phyloP scores from a whole-genome alignment of 371 early-diverging fungal genomes.

The Mortierella sp. region DNA sequence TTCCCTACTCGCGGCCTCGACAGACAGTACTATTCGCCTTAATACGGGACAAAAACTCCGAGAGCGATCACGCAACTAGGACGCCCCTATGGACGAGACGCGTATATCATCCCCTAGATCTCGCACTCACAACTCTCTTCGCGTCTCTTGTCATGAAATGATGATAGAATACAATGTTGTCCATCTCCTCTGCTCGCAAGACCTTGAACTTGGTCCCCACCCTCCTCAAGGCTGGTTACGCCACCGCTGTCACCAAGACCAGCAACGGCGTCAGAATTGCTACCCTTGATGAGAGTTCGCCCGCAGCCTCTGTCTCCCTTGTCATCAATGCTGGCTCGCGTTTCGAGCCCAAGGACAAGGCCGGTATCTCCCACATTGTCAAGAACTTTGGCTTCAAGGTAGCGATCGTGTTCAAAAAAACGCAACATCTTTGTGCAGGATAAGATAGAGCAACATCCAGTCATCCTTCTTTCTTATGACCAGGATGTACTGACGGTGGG shows the following conservation, averaged over 20 bases:
- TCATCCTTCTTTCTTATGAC: too few species aligned
- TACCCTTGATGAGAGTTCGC: slow-evolving; percentile 69
- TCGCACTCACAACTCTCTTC: slow-evolving; percentile 2
- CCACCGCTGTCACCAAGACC: slow-evolving; percentile 66
- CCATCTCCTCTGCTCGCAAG: slow-evolving; percentile 71
- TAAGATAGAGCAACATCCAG: too few species aligned
- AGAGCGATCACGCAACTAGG: too few species aligned
- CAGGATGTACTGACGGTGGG: too few species aligned
- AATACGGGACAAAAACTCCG: too few species aligned
- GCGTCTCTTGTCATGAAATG: background rate
- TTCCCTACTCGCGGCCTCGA: too few species aligned
- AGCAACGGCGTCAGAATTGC: slow-evolving; percentile 69
- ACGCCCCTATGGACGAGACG: background rate
- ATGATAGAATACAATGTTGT: slow-evolving; percentile 54
- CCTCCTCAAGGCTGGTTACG: slow-evolving; percentile 66
- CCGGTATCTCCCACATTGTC: slow-evolving; percentile 89
- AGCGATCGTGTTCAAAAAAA: slow-evolving; percentile 13
- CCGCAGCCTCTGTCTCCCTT: slow-evolving; percentile 84
- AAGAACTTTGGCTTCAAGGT: slow-evolving; percentile 95
- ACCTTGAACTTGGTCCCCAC: slow-evolving; percentile 67
- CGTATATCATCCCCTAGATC: background rate
- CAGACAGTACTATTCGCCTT: too few species aligned
- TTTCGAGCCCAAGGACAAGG: slow-evolving; percentile 75
- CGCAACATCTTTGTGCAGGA: too few species aligned
- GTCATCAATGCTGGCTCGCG: slow-evolving; percentile 93